Conservation (phyloP, 75 land plant genomes). For the Picea sitchensis region DNA sequence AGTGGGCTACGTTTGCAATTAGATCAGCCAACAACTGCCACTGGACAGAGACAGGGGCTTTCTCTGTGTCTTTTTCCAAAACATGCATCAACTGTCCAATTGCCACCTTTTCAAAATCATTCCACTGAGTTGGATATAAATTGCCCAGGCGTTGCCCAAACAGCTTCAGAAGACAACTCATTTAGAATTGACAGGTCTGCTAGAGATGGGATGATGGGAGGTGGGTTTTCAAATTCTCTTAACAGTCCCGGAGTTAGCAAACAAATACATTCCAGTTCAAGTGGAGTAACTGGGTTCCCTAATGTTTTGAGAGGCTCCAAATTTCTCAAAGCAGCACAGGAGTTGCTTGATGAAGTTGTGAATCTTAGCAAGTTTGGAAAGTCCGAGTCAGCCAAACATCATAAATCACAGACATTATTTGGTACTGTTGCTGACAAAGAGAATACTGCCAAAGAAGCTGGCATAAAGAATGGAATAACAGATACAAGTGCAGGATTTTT, state of each 20-base stretch:
- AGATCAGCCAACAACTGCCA: constrained; percentile 7
- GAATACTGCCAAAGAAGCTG: constrained; percentile 11
- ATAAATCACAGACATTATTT: constrained; percentile 15
- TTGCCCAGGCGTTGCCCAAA: constrained; percentile 8
- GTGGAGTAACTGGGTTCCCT: constrained; percentile 12
- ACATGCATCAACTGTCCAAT: constrained; percentile 16
- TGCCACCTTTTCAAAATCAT: constrained; percentile 13
- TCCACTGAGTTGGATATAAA: constrained; percentile 7
- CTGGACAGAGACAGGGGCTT: constrained; percentile 32
- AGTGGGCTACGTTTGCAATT: constrained; percentile 1
- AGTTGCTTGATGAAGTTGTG: constrained; percentile 28
- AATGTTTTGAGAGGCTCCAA: constrained; percentile 16
- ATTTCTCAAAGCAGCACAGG: constrained; percentile 31
- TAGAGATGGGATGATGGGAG: constrained; percentile 11
- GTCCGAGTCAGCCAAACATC: constrained; percentile 6
- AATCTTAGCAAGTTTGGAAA: constrained; percentile 25
- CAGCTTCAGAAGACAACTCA: constrained; percentile 4
- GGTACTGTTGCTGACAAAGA: constrained; percentile 16
- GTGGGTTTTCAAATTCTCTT: constrained; percentile 12
- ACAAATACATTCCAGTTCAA: neutral
- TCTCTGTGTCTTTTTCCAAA: constrained; percentile 64
- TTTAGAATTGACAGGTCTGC: neutral
- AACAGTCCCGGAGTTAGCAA: neutral
- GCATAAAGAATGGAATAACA: constrained; percentile 1
- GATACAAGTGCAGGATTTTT: neutral